Conservation (phyloP, 2,329 filamentous ascomycete species). For the Apiospora koreana region DNA sequence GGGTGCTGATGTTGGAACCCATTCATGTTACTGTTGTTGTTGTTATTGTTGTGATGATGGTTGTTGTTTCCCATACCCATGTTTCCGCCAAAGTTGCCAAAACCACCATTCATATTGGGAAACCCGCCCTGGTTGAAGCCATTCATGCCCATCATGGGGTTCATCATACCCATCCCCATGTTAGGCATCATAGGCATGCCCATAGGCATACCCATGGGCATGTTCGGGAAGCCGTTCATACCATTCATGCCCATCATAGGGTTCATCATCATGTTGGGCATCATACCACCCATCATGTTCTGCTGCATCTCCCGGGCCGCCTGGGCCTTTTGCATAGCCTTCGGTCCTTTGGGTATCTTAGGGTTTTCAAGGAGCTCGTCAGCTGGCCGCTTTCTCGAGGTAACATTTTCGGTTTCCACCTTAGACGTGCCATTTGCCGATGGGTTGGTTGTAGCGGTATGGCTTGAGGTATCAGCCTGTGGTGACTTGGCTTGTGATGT, state of each 20-base stretch:
- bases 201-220: conserved; percentile 39
- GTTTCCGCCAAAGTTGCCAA: conserved; percentile 37
- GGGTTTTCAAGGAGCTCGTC: conserved; percentile 69
- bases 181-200: conserved; percentile 35
- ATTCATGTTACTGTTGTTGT: conserved; percentile 29
- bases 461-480: conserved; percentile 22
- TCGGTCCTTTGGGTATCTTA: conserved; percentile 65
- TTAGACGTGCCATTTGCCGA: conserved; percentile 23
- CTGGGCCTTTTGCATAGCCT: conserved; percentile 60
- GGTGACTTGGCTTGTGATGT: conserved; percentile 29
- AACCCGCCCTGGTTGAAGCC: conserved; percentile 34
- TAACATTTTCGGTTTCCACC: conserved; percentile 22
- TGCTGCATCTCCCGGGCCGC: conserved; percentile 49
- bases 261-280: conserved; percentile 46
- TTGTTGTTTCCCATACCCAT: conserved; percentile 35
- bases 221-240: conserved; percentile 37
- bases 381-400: conserved; percentile 77
- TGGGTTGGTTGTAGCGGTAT: conserved; percentile 25
- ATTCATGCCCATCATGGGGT: conserved; percentile 42
- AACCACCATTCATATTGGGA: conserved; percentile 34
- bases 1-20: conserved; percentile 25
- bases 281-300: conserved; percentile 48
- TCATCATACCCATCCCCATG: conserved; percentile 38
- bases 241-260: conserved; percentile 41
- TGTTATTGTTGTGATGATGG: conserved; percentile 29